Conservation (phyloP, 257 asterid genomes). For the Agastache rugosa region DNA sequence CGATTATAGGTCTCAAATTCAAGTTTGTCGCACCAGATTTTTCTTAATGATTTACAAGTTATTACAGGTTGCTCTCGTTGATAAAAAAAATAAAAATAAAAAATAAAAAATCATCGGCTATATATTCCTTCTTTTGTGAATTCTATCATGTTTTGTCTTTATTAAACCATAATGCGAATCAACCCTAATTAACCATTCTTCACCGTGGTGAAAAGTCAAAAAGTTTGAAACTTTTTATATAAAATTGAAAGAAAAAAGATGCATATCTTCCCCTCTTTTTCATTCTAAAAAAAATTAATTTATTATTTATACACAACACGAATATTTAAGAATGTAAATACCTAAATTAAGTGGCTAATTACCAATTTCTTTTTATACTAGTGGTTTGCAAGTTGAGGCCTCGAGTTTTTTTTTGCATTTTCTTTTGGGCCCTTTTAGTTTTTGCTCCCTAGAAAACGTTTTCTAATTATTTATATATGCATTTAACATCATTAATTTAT, state of each 20-base stretch:
- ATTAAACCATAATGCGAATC: not conserved
- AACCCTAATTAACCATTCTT: not conserved
- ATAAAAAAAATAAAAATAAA: too few relatives aligned
- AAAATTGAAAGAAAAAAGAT: too few relatives aligned
- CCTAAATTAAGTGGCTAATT: not conserved
- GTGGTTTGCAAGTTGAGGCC: not conserved
- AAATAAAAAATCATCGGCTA: too few relatives aligned
- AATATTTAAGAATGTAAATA: not conserved
- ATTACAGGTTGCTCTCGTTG: too few relatives aligned
- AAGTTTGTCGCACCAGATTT: too few relatives aligned
- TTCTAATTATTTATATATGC: not conserved
- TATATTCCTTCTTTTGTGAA: too few relatives aligned
- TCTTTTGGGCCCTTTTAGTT: not conserved
- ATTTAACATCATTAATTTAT: not conserved
- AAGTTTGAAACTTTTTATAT: not conserved
- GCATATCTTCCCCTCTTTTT: not conserved
- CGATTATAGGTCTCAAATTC: too few relatives aligned
- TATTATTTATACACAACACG: too few relatives aligned
- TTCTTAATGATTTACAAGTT: too few relatives aligned
- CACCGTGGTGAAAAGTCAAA: not conserved
- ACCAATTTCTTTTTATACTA: not conserved
- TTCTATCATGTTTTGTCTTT: not conserved
- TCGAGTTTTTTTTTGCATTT: not conserved
- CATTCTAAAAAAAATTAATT: too few relatives aligned
- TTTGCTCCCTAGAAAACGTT: not conserved